A percentile compares a stretch with the other conserved stretches of the same genome.
phyloP scores from a whole-genome alignment of 306 rosid species.

The Casuarina cunninghamiana region DNA sequence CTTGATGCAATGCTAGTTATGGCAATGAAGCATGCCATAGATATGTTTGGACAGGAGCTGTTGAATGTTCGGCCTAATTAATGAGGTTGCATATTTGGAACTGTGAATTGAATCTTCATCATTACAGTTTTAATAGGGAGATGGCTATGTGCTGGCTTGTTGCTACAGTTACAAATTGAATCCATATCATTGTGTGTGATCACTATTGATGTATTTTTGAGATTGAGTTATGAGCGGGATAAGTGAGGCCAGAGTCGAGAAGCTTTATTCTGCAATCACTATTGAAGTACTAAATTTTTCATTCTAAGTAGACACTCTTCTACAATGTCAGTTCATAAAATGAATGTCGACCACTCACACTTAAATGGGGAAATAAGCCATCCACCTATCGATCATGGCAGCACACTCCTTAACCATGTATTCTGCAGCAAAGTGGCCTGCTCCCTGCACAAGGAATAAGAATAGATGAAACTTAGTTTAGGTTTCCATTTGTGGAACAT shows the following conservation, averaged over 20 bases:
- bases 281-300: background rate
- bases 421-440: slow-evolving; percentile 33
- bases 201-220: background rate
- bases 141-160: background rate
- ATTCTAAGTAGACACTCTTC: background rate
- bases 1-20: background rate
- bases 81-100: no score
- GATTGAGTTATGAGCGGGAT: background rate
- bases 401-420: slow-evolving; percentile 23
- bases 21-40: background rate
- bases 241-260: background rate
- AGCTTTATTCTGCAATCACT: background rate
- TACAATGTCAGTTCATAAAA: background rate
- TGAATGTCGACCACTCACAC: background rate
- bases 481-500: background rate
- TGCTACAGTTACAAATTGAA: background rate
- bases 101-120: background rate
- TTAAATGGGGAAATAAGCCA: slow-evolving; percentile 28
- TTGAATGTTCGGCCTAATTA: background rate
- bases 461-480: slow-evolving; percentile 2
- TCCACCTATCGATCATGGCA: slow-evolving; percentile 25
- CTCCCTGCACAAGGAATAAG: slow-evolving; percentile 20
- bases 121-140: background rate
- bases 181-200: background rate
- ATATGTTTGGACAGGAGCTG: background rate